A percentile compares a stretch with the other conserved stretches of the same genome.
phyloP scores from a whole-genome alignment of 345 rosid genomes.

The Orychophragmus violaceus region DNA sequence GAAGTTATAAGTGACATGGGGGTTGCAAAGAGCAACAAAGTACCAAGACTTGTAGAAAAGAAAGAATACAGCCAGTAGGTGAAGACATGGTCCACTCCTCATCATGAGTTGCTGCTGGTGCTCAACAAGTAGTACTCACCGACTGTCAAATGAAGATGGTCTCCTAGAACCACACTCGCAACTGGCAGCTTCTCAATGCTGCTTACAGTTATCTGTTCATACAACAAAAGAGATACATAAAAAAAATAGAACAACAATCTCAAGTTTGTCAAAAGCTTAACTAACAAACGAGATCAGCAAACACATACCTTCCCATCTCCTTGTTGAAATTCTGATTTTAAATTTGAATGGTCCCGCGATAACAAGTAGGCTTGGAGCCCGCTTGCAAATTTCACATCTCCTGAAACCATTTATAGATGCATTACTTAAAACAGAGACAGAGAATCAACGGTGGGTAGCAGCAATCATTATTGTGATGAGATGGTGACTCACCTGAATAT shows the following conservation, averaged over 20 bases:
- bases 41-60: not conserved
- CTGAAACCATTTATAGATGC: conserved; percentile 37
- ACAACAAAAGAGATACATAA: not conserved
- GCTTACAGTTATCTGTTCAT: conserved; percentile 44
- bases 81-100: not conserved
- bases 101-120: conserved; percentile 3
- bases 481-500: conserved; percentile 47
- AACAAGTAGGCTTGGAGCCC: conserved; percentile 54
- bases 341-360: conserved; percentile 59
- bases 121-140: conserved; percentile 44
- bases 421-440: not conserved
- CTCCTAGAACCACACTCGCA: conserved; percentile 42
- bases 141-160: conserved; percentile 49
- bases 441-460: not conserved
- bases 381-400: conserved; percentile 43
- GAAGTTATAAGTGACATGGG: not conserved
- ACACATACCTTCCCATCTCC: conserved; percentile 65
- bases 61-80: not conserved
- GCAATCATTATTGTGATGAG: not conserved
- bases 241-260: not conserved
- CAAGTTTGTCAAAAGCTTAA: not conserved
- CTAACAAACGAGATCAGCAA: no score
- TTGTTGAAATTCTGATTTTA: conserved; percentile 69
- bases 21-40: not conserved
- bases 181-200: conserved; percentile 54